phyloP scores from a whole-genome alignment of 495 filamentous ascomycete species.

The Sordaria brevicollis region DNA sequence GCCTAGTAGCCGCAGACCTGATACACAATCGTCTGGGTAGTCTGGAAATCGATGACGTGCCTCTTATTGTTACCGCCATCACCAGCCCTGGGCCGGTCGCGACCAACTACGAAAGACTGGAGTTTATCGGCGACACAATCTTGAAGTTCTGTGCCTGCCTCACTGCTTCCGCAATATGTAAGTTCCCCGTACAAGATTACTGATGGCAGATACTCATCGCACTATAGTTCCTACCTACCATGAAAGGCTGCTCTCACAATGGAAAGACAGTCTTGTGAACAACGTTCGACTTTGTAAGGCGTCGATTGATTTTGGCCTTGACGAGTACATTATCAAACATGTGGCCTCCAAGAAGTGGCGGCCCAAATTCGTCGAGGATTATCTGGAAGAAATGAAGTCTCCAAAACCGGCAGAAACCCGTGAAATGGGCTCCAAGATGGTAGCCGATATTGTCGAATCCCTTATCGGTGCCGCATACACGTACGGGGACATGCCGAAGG shows the following conservation, averaged over 20 bases:
- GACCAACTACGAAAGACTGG: slow-evolving; percentile 74
- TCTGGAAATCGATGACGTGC: slow-evolving; percentile 42
- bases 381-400: slow-evolving; percentile 18
- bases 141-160: slow-evolving; percentile 69
- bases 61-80: slow-evolving; percentile 62
- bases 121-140: slow-evolving; percentile 81
- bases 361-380: slow-evolving; percentile 49
- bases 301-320: slow-evolving; percentile 52
- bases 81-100: slow-evolving; percentile 52
- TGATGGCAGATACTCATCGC: neutral
- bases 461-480: slow-evolving; percentile 71
- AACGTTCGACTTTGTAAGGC: slow-evolving; percentile 61
- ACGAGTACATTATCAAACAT: slow-evolving; percentile 58
- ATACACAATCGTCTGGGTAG: slow-evolving; percentile 47
- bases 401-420: slow-evolving; percentile 12
- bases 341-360: slow-evolving; percentile 51
- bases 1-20: slow-evolving; percentile 53
- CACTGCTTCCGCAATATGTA: slow-evolving; percentile 51
- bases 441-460: slow-evolving; percentile 83
- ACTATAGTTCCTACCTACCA: slow-evolving; percentile 52
- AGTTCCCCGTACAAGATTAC: slow-evolving; percentile 3
- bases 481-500: slow-evolving; percentile 56
- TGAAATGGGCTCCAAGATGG: slow-evolving; percentile 60
- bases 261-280: slow-evolving; percentile 59
- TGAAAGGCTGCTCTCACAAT: slow-evolving; percentile 64